These are phyloP conservation scores for Astragalus membranaceus DNA, from an alignment of 306 rosid genomes.

Conservation along the genomic window DNA sequence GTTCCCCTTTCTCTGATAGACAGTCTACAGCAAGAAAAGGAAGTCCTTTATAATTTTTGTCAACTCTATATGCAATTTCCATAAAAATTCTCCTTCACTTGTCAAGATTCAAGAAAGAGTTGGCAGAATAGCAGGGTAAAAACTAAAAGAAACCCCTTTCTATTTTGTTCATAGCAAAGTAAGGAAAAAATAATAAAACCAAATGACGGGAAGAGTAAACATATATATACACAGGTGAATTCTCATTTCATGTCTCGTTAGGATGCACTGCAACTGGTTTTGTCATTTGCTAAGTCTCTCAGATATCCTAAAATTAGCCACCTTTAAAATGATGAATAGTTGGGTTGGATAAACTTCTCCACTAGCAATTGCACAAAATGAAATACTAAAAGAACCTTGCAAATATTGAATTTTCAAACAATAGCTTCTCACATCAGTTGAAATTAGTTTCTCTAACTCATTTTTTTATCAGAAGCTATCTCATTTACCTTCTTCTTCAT, in stretches of 20 bases:
- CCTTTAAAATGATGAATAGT: neutral
- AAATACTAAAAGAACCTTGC: neutral
- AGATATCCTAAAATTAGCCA: neutral
- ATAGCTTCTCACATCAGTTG: neutral
- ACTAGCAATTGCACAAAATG: neutral
- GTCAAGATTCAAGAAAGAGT: neutral
- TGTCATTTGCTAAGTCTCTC: neutral
- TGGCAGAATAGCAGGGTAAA: neutral
- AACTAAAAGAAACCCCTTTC: neutral
- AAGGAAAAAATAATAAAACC: too few relatives aligned
- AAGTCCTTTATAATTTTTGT: neutral
- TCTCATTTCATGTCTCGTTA: too few relatives aligned
- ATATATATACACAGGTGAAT: neutral
- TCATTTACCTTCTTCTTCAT: neutral
- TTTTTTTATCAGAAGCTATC: neutral
- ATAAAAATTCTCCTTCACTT: neutral
- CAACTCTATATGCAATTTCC: neutral
- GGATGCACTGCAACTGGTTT: neutral
- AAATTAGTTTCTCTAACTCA: neutral
- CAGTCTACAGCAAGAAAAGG: conserved; percentile 33
- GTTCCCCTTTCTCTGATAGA: conserved; percentile 64
- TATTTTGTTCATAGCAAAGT: neutral
- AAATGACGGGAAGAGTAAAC: neutral
- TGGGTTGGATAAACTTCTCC: neutral
- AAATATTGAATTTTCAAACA: neutral